These are phyloP conservation scores for Kwoniella europaea DNA, from an alignment of 768 basidiomycete genomes.

Conservation along the genomic window DNA sequence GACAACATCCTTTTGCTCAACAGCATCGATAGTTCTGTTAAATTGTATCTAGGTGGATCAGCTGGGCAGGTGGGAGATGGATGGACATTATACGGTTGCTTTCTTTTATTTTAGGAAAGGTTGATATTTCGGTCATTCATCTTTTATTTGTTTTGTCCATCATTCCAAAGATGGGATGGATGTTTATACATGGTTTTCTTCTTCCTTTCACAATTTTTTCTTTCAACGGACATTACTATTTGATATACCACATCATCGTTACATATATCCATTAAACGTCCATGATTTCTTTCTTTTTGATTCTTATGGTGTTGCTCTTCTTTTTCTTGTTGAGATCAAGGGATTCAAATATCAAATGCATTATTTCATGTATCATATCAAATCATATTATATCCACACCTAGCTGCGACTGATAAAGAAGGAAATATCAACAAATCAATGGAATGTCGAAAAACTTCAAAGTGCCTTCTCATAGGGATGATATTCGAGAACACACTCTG, in stretches of 20 bases:
- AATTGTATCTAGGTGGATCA: not conserved
- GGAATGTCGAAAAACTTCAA: conserved; percentile 19
- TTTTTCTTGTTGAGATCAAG: not conserved
- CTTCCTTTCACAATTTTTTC: no score
- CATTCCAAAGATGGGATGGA: no score
- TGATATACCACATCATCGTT: no score
- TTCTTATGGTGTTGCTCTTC: not conserved
- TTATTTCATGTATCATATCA: not conserved
- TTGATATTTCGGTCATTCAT: no score
- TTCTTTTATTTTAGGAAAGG: no score
- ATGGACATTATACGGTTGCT: no score
- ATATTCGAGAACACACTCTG: conserved; percentile 18
- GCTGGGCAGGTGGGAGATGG: no score
- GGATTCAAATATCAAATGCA: not conserved
- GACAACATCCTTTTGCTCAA: conserved; percentile 17
- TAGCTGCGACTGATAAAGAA: not conserved
- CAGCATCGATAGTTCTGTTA: not conserved
- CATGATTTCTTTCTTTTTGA: not conserved
- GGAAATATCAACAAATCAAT: not conserved
- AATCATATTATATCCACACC: not conserved
- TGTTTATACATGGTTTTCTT: no score
- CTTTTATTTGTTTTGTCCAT: no score
- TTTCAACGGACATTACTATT: no score
- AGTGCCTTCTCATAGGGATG: not conserved
- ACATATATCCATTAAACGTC: no score